These are phyloP conservation scores for Blastobotrys ciferrii DNA, from an alignment of 1,139 yeast species.

Conservation along the genomic window DNA sequence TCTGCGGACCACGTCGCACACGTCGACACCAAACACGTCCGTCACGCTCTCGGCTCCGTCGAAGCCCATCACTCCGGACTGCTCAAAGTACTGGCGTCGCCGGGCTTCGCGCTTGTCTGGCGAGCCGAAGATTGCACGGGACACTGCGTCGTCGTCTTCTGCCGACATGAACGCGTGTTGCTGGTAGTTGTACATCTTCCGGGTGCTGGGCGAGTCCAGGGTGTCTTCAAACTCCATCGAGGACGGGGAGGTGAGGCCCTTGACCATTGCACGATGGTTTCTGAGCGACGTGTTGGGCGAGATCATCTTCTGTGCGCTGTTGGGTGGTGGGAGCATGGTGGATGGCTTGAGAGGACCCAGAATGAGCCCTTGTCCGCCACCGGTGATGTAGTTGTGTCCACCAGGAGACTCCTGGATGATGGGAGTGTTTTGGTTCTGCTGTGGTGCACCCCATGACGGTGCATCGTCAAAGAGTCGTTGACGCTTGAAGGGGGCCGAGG, in stretches of 20 bases:
- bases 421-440: background rate
- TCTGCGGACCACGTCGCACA: slow-evolving; percentile 54
- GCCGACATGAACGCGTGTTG: slow-evolving; percentile 31
- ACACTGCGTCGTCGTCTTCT: slow-evolving; percentile 59
- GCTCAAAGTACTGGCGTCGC: slow-evolving; percentile 33
- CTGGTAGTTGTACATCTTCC: slow-evolving; percentile 43
- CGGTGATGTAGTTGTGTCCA: slow-evolving; percentile 14
- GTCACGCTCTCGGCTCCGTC: slow-evolving; percentile 29
- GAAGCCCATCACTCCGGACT: slow-evolving; percentile 28
- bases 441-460: slow-evolving; percentile 16
- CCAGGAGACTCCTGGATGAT: slow-evolving; percentile 20
- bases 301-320: slow-evolving; percentile 16
- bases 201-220: slow-evolving; percentile 16
- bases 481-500: background rate
- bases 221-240: slow-evolving; percentile 28
- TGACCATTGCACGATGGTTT: slow-evolving; percentile 32
- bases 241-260: slow-evolving; percentile 41
- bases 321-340: slow-evolving; percentile 18
- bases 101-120: slow-evolving; percentile 39
- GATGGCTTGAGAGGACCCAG: slow-evolving; percentile 21
- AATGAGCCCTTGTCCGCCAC: slow-evolving; percentile 12
- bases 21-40: slow-evolving; percentile 57
- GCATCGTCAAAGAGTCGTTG: slow-evolving; percentile 15
- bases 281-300: slow-evolving; percentile 32
- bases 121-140: slow-evolving; percentile 40